Percentiles rank a stretch among this genome's conserved stretches.
phyloP scores from a whole-genome alignment of 2,329 filamentous ascomycete genomes.

The Lachnellula occidentalis region DNA sequence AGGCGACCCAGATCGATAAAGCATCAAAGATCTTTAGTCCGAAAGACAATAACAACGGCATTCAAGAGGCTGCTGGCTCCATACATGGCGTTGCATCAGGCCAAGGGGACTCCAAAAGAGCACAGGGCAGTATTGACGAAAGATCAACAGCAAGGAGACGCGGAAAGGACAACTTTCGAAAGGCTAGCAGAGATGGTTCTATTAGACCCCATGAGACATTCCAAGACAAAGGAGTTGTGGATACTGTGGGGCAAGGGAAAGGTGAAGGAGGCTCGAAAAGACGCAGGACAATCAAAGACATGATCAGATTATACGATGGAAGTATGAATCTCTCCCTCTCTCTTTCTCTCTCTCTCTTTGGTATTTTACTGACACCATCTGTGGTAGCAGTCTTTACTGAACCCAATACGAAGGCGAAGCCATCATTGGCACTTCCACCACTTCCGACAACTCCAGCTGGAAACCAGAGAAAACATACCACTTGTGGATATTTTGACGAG shows the following conservation, averaged over 20 bases:
- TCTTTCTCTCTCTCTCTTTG: neutral
- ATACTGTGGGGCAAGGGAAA: neutral
- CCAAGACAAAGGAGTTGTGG: slow-evolving; percentile 4
- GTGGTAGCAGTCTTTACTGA: slow-evolving; percentile 11
- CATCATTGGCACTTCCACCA: slow-evolving; percentile 1
- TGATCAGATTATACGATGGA: slow-evolving; percentile 24
- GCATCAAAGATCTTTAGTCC: slow-evolving; percentile 20
- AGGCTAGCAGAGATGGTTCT: neutral
- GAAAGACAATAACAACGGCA: neutral
- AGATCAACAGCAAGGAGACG: neutral
- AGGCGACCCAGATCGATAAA: slow-evolving; percentile 5
- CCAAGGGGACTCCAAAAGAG: neutral
- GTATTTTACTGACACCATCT: neutral
- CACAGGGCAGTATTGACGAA: too few relatives aligned
- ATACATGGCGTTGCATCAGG: neutral
- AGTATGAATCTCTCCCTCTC: slow-evolving; percentile 8
- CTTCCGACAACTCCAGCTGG: neutral
- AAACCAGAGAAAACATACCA: neutral
- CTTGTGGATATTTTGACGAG: neutral
- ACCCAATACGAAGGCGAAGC: slow-evolving; percentile 5
- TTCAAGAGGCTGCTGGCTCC: slow-evolving; percentile 2
- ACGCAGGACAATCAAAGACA: slow-evolving; percentile 18
- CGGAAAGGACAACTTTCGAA: neutral
- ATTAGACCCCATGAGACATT: too few relatives aligned
- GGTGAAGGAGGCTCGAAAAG: slow-evolving; percentile 1